Base-by-base conservation (phyloP, 495 filamentous ascomycete species). In the Venustampulla echinocandica region DNA sequence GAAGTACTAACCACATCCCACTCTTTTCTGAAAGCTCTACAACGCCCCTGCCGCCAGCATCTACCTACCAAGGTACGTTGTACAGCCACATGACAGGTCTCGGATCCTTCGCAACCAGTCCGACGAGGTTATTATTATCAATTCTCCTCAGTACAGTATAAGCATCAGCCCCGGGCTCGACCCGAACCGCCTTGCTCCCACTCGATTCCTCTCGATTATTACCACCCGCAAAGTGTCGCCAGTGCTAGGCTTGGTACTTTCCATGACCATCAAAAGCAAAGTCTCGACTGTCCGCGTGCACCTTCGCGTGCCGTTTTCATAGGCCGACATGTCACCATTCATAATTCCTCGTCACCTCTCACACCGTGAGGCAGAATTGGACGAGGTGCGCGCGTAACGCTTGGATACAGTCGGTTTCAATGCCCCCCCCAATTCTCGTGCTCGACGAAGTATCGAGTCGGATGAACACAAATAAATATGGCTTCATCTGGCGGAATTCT, bases 121-220 rank as follows among this genome's bases (percentile, higher is more conserved):
- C 11, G 19, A 42, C 33, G 13, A n/a, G 13, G 27, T 7, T 30
- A 7, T 30, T 10, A 35, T 15, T 35, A 15, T 15, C 33, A 15
- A 35, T 35, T 14, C 39, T 42, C 39, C 39, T 42, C n/a, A n/a
- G n/a, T n/a, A n/a, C n/a, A n/a, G n/a, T n/a, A n/a, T n/a, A n/a
- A n/a, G n/a, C n/a, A 25, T 42, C 39, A 27, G 10, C 23, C 10
- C 13, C 10, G 27, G 20, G 20, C 39, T 24, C 10, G 39, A 24
- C 20, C 39, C 39, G 39, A n/a, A 42, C 39, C 39, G 39, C 39
- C 22, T 24, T 42, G n/a, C n/a, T n/a, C n/a, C n/a, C 22, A 27
- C 21, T 19, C 7, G 6, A 30, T 7, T 21, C 2, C 37, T n/a
- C 9, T n/a, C 39, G 39, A 27, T 27, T 27, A 24, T 10, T 6